These are phyloP conservation scores for Pisolithus marmoratus DNA, from an alignment of 768 basidiomycete genomes.

Conservation along the genomic window DNA sequence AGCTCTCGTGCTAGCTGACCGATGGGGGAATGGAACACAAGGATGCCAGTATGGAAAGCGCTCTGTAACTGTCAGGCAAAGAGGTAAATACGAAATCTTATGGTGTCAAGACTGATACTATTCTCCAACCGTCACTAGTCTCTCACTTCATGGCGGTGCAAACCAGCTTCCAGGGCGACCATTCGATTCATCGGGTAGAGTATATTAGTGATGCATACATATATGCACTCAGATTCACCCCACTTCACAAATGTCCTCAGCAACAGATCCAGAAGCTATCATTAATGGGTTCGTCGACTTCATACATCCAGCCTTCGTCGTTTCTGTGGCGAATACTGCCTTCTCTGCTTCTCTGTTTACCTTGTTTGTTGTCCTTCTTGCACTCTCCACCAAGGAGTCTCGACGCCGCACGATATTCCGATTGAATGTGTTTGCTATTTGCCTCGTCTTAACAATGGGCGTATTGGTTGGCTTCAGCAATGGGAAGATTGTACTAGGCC, in stretches of 20 bases:
- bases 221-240: too few relatives aligned
- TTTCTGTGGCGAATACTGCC: conserved; percentile 23
- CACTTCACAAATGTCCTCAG: neutral
- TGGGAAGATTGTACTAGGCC: conserved; percentile 7
- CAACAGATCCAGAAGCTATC: neutral
- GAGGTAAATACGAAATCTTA: too few relatives aligned
- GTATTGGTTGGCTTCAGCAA: conserved; percentile 13
- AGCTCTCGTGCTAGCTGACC: too few relatives aligned
- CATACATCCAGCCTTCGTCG: conserved; percentile 12
- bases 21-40: too few relatives aligned
- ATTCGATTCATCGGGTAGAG: too few relatives aligned
- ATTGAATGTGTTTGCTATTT: conserved; percentile 25
- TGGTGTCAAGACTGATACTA: too few relatives aligned
- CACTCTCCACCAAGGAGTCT: conserved; percentile 24
- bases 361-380: conserved; percentile 27
- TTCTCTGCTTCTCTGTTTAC: conserved; percentile 28
- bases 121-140: too few relatives aligned
- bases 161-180: too few relatives aligned
- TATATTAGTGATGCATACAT: neutral
- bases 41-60: too few relatives aligned
- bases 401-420: conserved; percentile 28
- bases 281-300: conserved; percentile 10
- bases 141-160: too few relatives aligned
- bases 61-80: too few relatives aligned
- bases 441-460: conserved; percentile 21